Base-by-base conservation (phyloP, 768 basidiomycete genomes). In the Suillus bovinus region DNA sequence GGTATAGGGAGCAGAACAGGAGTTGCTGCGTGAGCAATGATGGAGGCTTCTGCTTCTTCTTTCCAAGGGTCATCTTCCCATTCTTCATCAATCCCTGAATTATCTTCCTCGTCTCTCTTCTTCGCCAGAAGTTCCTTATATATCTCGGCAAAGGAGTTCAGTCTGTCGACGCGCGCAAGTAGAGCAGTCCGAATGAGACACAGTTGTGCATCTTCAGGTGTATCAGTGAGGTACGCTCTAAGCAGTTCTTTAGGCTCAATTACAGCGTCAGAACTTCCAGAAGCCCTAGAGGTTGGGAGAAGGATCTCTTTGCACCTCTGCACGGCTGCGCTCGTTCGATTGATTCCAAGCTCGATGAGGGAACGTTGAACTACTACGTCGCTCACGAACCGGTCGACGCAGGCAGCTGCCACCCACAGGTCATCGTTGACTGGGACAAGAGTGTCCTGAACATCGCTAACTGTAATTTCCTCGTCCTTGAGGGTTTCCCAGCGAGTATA, bases 361-460 rank as follows among this genome's bases (percentile, higher is more conserved):
- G 78, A 77, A 57, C 79, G 79, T 65, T 93, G 87, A 16, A 85
- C 73, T 59, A 71, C 72, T 24, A 81, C 75, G 70, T 86, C 79
- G 64, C 88, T 79, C n/a, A 89, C 76, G 29, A 89, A 73, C 61
- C 88, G 81, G 76, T 93, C 91, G 29, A 80, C 77, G 67, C 86
- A 89, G 3, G 91, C 90, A n/a, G 88, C 84, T 41, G 82, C 82
- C 17, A 87, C 88, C 91, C 92, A 94, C 10, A 87, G 75, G 72
- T 94, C 89, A 68, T 93, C 86, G 46, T 77, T 74, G 44, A 89
- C 76, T 27, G 76, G 67, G 10, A 72, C 76, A 22, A 95, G 81
- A 22, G 80, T 68, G 27, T 82, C 69, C 27, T 77, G 73, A 31
- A 90, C 76, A 46, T 70, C 68, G 54, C 84, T 80, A 0, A 76